Conservation (phyloP, 2,329 filamentous ascomycete genomes). For the Aspergillus ibericus region DNA sequence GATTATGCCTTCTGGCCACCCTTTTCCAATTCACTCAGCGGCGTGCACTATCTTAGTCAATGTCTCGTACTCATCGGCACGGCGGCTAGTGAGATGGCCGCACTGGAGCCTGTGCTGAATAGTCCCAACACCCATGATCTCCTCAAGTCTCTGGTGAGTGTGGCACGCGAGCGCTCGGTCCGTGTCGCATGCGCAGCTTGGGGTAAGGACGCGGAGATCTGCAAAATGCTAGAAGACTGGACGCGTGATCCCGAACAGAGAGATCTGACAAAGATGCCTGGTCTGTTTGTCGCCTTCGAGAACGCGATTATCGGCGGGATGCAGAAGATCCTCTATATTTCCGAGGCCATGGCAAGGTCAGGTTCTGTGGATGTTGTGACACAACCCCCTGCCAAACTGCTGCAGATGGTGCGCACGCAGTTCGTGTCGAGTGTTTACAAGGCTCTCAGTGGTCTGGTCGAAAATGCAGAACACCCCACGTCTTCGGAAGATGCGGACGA, state of each 20-base stretch:
- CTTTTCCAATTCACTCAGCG: constrained; percentile 85
- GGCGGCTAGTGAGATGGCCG: constrained; percentile 81
- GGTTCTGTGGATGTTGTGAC: constrained; percentile 75
- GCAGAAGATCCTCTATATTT: constrained; percentile 94
- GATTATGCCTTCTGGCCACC: constrained; percentile 96
- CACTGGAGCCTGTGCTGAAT: constrained; percentile 66
- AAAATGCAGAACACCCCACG: constrained; percentile 82
- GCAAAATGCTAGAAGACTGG: constrained; percentile 94
- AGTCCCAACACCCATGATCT: constrained; percentile 63
- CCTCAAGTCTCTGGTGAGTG: constrained; percentile 72
- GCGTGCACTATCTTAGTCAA: constrained; percentile 84
- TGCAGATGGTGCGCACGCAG: constrained; percentile 86
- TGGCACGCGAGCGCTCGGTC: constrained; percentile 79
- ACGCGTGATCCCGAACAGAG: constrained; percentile 75
- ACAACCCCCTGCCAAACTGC: constrained; percentile 79
- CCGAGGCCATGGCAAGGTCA: constrained; percentile 75
- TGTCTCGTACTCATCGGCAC: constrained; percentile 81
- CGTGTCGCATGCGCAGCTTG: constrained; percentile 84
- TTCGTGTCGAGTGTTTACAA: constrained; percentile 95
- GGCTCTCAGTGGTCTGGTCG: constrained; percentile 90
- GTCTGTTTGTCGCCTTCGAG: constrained; percentile 82
- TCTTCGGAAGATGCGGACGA: constrained; percentile 59
- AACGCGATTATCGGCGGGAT: constrained; percentile 77
- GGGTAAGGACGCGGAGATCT: constrained; percentile 90
- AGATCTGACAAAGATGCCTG: constrained; percentile 88